phyloP scores from a whole-genome alignment of 2,329 filamentous ascomycete species.

The Pleoardoris graminearum region DNA sequence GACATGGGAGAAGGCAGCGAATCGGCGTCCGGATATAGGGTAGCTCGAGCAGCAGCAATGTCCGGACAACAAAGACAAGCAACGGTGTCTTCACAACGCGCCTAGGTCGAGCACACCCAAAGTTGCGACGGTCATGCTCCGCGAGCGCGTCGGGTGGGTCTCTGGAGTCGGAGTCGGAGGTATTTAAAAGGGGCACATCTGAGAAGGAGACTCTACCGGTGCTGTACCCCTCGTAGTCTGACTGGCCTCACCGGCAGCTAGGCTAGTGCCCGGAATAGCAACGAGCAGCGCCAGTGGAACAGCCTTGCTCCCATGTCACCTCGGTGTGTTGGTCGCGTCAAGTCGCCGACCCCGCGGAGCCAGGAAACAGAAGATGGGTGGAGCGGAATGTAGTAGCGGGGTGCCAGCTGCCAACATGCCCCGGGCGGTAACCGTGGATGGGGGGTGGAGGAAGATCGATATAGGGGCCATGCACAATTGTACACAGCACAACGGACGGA shows the following conservation, averaged over 20 bases:
- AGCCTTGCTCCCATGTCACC: background rate
- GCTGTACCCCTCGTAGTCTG: constrained; percentile 1
- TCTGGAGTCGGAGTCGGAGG: background rate
- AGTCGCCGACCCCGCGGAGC: constrained; percentile 2
- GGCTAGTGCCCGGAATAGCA: constrained; percentile 3
- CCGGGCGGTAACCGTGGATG: background rate
- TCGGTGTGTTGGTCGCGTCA: background rate
- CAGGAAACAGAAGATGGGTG: background rate
- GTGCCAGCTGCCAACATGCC: too few species aligned
- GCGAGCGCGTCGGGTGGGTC: constrained; percentile 2
- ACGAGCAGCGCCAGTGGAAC: constrained; percentile 5
- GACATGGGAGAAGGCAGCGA: constrained; percentile 26
- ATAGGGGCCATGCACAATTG: background rate
- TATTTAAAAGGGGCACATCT: constrained; percentile 5
- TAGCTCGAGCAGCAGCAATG: background rate
- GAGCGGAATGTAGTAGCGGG: background rate
- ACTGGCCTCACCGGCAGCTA: constrained; percentile 2
- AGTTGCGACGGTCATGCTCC: constrained; percentile 5
- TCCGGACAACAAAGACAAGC: background rate
- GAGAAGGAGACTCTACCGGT: background rate
- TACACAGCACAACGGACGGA: background rate
- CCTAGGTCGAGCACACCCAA: background rate
- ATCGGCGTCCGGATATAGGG: constrained; percentile 5
- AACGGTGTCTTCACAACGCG: background rate
- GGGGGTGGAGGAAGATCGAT: background rate